A percentile compares a stretch with the other conserved stretches of the same genome.
These are phyloP conservation scores for Mimosa pudica DNA, from an alignment of 306 rosid species.

Conservation along the genomic window DNA sequence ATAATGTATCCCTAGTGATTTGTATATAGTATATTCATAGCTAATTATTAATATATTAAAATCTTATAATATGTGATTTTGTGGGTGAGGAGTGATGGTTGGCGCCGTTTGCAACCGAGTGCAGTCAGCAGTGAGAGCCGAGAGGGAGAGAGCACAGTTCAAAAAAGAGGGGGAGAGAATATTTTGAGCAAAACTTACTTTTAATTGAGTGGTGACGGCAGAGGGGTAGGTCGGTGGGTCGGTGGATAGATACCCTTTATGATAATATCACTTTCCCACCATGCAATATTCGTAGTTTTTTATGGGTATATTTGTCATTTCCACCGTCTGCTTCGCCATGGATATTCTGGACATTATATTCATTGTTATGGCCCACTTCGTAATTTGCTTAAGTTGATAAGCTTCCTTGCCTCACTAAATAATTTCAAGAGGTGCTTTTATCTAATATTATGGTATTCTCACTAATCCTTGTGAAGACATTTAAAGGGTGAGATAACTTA, in stretches of 20 bases:
- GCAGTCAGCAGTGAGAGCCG: not conserved
- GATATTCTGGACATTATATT: not conserved
- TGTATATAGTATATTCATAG: not conserved
- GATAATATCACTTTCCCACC: conserved; percentile 74
- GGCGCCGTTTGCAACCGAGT: conserved; percentile 46
- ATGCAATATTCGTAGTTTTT: conserved; percentile 52
- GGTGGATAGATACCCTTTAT: conserved; percentile 76
- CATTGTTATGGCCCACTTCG: conserved; percentile 38
- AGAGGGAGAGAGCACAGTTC: no score
- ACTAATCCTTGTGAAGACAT: no score
- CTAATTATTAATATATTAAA: not conserved
- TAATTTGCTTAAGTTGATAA: conserved; percentile 13
- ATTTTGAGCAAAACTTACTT: not conserved
- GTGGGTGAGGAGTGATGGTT: conserved; percentile 30
- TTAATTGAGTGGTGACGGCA: conserved; percentile 44
- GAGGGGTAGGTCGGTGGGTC: conserved; percentile 81
- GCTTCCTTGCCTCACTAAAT: not conserved
- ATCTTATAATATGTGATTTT: conserved; percentile 9
- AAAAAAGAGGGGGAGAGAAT: conserved; percentile 14
- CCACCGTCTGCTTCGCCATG: not conserved
- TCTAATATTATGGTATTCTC: no score
- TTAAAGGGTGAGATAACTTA: no score
- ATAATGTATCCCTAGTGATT: no score
- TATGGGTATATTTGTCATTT: not conserved
- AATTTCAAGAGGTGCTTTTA: no score